Base-by-base conservation (phyloP, 305 asterid genomes). In the Fraxinus ornus region DNA sequence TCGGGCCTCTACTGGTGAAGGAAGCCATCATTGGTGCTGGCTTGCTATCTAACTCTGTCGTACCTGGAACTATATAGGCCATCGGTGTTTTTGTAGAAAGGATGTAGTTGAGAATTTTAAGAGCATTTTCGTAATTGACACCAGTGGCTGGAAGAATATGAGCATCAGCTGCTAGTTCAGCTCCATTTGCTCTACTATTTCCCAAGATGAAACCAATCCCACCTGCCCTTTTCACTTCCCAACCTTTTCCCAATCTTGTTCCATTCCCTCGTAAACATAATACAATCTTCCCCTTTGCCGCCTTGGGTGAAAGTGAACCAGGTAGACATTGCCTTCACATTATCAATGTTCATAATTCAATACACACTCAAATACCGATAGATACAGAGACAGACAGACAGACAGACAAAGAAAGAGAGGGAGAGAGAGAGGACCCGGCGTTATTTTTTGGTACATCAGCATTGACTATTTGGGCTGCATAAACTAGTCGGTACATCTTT, bases 71-170 rank as follows among this genome's bases (percentile, higher is more conserved):
- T 15, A 95, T 91, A 41, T 85, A 86, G 0, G 93, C 97, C 10
- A 30, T 81, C 0, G 97, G 93, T 9, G 78, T 80, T 70, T 86
- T 86, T 0, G 93, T 33, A 35, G 95, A 88, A 30, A 78, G 49
- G 37, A 94, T 90, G 85, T 94, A 95, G 1, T 80, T 33, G 24
- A 92, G 90, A 75, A 94, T 90, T 75, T 84, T 82, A 19, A 86
- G 81, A 9, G 85, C 91, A 47, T 89, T 81, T 7, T 68, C 74
- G 44, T 92, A 92, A 52, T 68, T 87, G 75, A 95, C 92, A 33
- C 93, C 97, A 2, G 93, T 94, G 36, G 98, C 97, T 4, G 98
- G 98, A 83, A 95, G 97, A 76, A 95, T 3, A 86, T 95, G 98
- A 79, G 97, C 82, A 85, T 94, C 98, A 2, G 84, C 92, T 28